phyloP scores from a whole-genome alignment of 305 asterid genomes.

The Fraxinus greggii region DNA sequence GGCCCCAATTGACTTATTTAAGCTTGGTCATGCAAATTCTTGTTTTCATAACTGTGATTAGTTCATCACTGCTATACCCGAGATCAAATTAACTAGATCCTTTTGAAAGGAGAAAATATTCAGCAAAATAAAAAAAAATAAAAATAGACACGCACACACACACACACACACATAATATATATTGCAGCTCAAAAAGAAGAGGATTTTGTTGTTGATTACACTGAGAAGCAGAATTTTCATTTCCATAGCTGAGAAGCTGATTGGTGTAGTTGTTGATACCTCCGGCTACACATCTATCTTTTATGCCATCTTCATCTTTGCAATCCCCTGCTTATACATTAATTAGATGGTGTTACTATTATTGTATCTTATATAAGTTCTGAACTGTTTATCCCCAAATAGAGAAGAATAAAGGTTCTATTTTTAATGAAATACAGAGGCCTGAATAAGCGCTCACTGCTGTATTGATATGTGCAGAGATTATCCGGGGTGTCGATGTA shows the following conservation, averaged over 20 bases:
- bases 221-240: slow-evolving; percentile 36
- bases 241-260: slow-evolving; percentile 60
- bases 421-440: background rate
- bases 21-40: background rate
- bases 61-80: background rate
- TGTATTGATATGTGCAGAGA: slow-evolving; percentile 69
- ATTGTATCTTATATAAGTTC: background rate
- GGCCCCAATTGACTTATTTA: background rate
- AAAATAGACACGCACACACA: background rate
- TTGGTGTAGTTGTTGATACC: slow-evolving; percentile 81
- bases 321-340: slow-evolving; percentile 60
- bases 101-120: background rate
- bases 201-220: slow-evolving; percentile 29
- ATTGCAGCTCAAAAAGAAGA: background rate
- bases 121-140: background rate
- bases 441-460: slow-evolving; percentile 40
- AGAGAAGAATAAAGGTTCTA: background rate
- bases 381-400: background rate
- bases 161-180: too few species aligned
- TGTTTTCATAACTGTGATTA: background rate
- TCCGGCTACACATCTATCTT: slow-evolving; percentile 80
- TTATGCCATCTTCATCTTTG: slow-evolving; percentile 63
- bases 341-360: background rate
- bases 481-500: slow-evolving; percentile 74
- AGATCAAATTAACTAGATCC: background rate